These are phyloP conservation scores for Avena atlantica DNA, from an alignment of 176 grass and related monocot species.

Conservation along the genomic window DNA sequence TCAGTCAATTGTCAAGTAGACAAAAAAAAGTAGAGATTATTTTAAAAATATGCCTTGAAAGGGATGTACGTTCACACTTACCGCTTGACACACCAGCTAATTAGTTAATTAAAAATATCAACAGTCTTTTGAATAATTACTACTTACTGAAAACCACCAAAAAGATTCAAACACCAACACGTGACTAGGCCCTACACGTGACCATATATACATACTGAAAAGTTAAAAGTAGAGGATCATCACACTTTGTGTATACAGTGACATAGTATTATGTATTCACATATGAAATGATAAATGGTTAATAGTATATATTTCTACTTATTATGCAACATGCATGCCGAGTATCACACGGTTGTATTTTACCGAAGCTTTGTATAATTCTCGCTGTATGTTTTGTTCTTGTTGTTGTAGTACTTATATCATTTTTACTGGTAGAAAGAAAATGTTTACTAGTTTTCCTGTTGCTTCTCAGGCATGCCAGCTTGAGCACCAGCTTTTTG, in stretches of 20 bases:
- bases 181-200: constrained; percentile 13
- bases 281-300: constrained; percentile 7
- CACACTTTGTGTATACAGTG: background rate
- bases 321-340: background rate
- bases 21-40: constrained; percentile 12
- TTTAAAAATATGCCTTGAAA: constrained; percentile 26
- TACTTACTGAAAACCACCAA: constrained; percentile 15
- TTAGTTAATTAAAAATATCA: constrained; percentile 2
- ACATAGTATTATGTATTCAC: constrained; percentile 10
- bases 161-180: constrained; percentile 19
- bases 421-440: constrained; percentile 20
- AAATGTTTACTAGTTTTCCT: constrained; percentile 52
- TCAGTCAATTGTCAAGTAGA: constrained; percentile 33
- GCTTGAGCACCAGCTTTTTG: constrained; percentile 99
- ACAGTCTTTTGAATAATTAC: constrained; percentile 23
- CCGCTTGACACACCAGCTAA: constrained; percentile 22
- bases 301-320: constrained; percentile 15
- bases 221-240: background rate
- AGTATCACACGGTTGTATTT: constrained; percentile 20
- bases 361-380: background rate
- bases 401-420: constrained; percentile 12
- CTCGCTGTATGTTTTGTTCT: background rate
- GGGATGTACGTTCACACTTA: constrained; percentile 38
- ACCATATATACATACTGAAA: constrained; percentile 24
- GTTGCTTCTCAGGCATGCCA: constrained; percentile 87